A percentile compares a stretch with the other conserved stretches of the same genome.
phyloP scores from a whole-genome alignment of 2,329 filamentous ascomycete species.

The Phaeosphaeriaceae sp. region DNA sequence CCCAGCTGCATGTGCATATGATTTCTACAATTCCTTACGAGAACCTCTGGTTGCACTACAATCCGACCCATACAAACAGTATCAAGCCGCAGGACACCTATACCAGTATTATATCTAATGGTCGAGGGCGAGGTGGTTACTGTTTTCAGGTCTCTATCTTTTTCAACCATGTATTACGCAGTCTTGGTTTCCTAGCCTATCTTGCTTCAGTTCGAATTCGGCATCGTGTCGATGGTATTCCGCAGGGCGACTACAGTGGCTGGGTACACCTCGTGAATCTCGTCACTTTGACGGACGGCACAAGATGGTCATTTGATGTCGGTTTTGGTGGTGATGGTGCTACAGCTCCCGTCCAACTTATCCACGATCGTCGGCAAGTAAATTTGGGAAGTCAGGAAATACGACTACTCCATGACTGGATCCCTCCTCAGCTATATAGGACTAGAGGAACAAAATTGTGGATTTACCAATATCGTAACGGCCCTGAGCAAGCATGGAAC shows the following conservation, averaged over 20 bases:
- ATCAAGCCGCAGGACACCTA: constrained; percentile 59
- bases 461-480: constrained; percentile 66
- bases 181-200: constrained; percentile 62
- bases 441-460: constrained; percentile 57
- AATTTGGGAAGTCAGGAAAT: constrained; percentile 64
- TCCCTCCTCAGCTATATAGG: constrained; percentile 53
- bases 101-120: constrained; percentile 55
- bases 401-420: constrained; percentile 59
- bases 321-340: constrained; percentile 69
- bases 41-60: constrained; percentile 63
- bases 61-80: constrained; percentile 29
- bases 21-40: constrained; percentile 63
- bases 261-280: constrained; percentile 69
- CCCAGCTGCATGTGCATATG: constrained; percentile 53
- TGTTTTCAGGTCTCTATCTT: constrained; percentile 66
- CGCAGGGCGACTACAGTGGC: constrained; percentile 53
- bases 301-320: constrained; percentile 64
- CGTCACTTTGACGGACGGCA: constrained; percentile 59
- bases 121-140: constrained; percentile 61
- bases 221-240: constrained; percentile 36
- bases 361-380: constrained; percentile 47
- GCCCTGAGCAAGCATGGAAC: constrained; percentile 46
- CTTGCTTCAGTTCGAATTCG: constrained; percentile 59
- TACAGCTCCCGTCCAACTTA: constrained; percentile 63
- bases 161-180: constrained; percentile 60